Base-by-base conservation (phyloP, 2,329 filamentous ascomycete genomes). In the Arthrinium puccinioides region DNA sequence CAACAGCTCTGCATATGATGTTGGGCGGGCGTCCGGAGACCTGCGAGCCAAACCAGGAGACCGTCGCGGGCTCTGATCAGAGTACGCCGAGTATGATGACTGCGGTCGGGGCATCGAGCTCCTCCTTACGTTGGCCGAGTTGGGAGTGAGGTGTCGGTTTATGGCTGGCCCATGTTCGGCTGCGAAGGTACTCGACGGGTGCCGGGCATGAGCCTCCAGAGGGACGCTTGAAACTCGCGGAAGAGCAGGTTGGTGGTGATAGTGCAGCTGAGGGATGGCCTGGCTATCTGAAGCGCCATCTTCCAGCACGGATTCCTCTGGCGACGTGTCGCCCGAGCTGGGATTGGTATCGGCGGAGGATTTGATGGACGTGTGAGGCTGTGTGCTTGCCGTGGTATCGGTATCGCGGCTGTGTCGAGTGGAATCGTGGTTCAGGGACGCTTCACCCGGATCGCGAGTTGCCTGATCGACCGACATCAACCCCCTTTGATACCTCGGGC, bases 1-100 rank as follows among this genome's bases (percentile, higher is more conserved):
- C 41, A 81, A 65, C 32, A 82, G 61, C 49, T 82, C 78, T 4
- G 68, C 71, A 46, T 78, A 79, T 5, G 72, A 70, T 11, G 66
- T 64, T 14, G 64, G 63, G 28, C 75, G 66, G 15, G 57, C 62
- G 44, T 79, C 75, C 3, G 75, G 75, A 3, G 75, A 79, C 45
- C 61, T 72, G 37, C 74, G 70, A 21, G 69, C 71, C 29, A 71
- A 64, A 4, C 57, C 55, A 3, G 76, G 74, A 11, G 77, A 81
- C 23, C 82, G 77, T 36, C 81, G 76, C 23, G 65, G 62, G 20
- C 72, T 74, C 43, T 78, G 63, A 32, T 94, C 87, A 13, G 85
- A 87, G 32, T 75, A 74, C 11, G 76, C 70, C 3, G 86, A 92
- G 58, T 88, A 89, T 5, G 82, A 70, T 10, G 89, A 95, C 18